phyloP scores from a whole-genome alignment of 2,329 filamentous ascomycete species.

The Cladosporium sp. region DNA sequence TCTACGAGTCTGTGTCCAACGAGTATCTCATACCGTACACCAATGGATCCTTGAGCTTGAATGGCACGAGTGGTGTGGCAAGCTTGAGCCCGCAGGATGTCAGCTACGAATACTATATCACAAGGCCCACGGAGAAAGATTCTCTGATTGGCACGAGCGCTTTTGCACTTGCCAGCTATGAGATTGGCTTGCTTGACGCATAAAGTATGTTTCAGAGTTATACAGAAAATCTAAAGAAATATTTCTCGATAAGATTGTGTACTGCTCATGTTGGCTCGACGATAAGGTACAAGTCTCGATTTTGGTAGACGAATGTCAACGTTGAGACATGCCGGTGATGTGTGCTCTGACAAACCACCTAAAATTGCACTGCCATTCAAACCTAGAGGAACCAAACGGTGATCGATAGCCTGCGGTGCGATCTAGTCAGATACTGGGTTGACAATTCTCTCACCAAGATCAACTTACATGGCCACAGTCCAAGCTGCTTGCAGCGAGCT shows the following conservation, averaged over 20 bases:
- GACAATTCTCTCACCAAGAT: neutral
- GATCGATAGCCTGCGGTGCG: neutral
- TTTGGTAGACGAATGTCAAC: no score
- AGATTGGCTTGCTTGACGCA: conserved; percentile 19
- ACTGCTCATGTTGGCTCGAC: no score
- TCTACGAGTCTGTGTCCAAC: conserved; percentile 45
- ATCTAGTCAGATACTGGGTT: neutral
- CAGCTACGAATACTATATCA: conserved; percentile 47
- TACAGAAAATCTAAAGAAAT: no score
- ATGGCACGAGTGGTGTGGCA: conserved; percentile 48
- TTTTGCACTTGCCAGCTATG: conserved; percentile 38
- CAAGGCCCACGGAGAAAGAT: conserved; percentile 35
- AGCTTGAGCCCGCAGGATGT: conserved; percentile 45
- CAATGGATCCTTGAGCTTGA: conserved; percentile 39
- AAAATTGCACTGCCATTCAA: neutral
- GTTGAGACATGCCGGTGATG: no score
- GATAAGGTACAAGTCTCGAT: no score
- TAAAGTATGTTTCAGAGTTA: neutral
- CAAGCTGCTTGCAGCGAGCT: neutral
- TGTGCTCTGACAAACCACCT: neutral
- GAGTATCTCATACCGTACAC: conserved; percentile 42
- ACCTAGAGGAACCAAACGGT: neutral
- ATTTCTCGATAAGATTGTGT: no score
- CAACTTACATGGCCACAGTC: neutral
- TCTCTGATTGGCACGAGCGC: conserved; percentile 39